phyloP scores from a whole-genome alignment of 495 filamentous ascomycete genomes.

The Glonium stellatum region DNA sequence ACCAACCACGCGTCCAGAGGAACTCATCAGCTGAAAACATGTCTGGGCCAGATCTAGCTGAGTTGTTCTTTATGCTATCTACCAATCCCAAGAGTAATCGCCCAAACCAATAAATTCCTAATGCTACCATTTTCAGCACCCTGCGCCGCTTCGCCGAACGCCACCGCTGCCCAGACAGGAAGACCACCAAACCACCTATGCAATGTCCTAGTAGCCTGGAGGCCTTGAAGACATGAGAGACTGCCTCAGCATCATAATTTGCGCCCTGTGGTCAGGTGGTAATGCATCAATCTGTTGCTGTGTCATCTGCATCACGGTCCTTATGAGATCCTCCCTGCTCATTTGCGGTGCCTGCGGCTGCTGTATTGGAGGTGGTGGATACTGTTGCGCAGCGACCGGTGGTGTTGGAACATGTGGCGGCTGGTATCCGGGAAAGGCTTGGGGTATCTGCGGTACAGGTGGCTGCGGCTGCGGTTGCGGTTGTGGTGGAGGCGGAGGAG shows the following conservation, averaged over 20 bases:
- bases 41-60: background rate
- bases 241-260: constrained; percentile 65
- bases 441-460: constrained; percentile 28
- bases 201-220: background rate
- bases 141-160: background rate
- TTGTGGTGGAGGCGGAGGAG: constrained; percentile 22
- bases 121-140: background rate
- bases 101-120: background rate
- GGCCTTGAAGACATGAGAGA: constrained; percentile 41
- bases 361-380: constrained; percentile 40
- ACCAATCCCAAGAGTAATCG: background rate
- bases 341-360: constrained; percentile 25
- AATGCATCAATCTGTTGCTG: constrained; percentile 69
- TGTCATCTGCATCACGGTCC: constrained; percentile 68
- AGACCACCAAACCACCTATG: background rate
- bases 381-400: constrained; percentile 45
- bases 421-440: constrained; percentile 19
- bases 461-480: constrained; percentile 27
- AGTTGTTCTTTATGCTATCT: background rate
- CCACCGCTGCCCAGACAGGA: background rate
- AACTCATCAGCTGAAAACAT: too few relatives aligned
- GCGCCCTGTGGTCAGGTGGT: constrained; percentile 61
- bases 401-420: constrained; percentile 44
- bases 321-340: constrained; percentile 49
- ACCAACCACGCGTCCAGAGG: too few relatives aligned